phyloP scores from a whole-genome alignment of 1,139 yeast genomes.

The Blastobotrys serpentis region DNA sequence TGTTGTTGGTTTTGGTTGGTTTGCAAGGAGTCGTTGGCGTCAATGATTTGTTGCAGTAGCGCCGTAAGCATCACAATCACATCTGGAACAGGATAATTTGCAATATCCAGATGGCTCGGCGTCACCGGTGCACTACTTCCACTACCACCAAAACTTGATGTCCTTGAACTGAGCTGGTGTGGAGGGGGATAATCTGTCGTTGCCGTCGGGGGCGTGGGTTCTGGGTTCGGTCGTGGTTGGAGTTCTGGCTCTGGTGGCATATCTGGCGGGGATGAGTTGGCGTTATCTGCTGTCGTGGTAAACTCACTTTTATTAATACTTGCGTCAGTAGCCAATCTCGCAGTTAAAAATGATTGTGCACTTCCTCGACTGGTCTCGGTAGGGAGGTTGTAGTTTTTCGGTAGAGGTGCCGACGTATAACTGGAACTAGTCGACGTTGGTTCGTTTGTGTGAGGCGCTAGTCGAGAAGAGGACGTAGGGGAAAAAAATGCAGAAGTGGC shows the following conservation, averaged over 20 bases:
- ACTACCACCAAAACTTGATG: not conserved
- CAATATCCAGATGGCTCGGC: conserved; percentile 66
- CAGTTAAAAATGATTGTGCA: conserved; percentile 13
- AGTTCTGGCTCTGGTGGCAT: not conserved
- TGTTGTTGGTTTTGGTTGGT: conserved; percentile 59
- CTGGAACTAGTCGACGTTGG: conserved; percentile 36
- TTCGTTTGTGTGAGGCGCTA: conserved; percentile 33
- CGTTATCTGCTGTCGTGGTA: conserved; percentile 11
- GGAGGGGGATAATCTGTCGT: not conserved
- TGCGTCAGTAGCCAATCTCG: conserved; percentile 18
- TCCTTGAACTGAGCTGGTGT: conserved; percentile 1
- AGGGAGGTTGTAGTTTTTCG: not conserved
- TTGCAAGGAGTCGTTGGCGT: conserved; percentile 84
- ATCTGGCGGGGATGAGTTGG: not conserved
- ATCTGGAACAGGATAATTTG: conserved; percentile 79
- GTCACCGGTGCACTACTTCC: conserved; percentile 6
- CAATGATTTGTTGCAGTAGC: conserved; percentile 78
- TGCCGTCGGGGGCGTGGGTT: conserved; percentile 2
- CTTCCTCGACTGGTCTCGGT: conserved; percentile 2
- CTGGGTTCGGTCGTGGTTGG: conserved; percentile 2
- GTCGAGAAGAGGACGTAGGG: conserved; percentile 31
- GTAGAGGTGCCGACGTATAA: conserved; percentile 29
- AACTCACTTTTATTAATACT: conserved; percentile 10
- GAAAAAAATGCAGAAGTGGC: conserved; percentile 30
- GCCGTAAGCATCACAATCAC: conserved; percentile 82